These are phyloP conservation scores for Scedosporium boydii DNA, from an alignment of 2,329 filamentous ascomycete genomes.

Conservation along the genomic window DNA sequence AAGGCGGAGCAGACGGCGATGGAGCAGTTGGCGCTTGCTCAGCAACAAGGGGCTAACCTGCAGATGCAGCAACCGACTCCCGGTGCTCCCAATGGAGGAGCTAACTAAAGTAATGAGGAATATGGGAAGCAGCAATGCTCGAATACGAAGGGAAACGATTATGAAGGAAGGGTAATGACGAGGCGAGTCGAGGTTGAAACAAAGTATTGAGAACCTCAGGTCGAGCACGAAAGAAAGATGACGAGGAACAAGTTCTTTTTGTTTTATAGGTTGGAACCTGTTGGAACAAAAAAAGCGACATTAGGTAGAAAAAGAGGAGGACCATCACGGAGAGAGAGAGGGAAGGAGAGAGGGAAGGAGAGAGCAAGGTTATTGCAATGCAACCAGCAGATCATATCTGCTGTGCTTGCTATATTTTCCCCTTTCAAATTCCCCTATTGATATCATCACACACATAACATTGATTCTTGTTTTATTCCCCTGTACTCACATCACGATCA, in stretches of 20 bases:
- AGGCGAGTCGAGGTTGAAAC: neutral
- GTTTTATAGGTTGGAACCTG: neutral
- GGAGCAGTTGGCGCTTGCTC: conserved; percentile 18
- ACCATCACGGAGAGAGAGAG: neutral
- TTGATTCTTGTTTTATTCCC: neutral
- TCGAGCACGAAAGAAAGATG: neutral
- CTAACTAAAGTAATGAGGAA: neutral
- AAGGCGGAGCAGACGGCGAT: conserved; percentile 37
- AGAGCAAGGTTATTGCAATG: neutral
- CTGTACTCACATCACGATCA: neutral
- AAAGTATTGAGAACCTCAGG: neutral
- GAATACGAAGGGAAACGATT: neutral
- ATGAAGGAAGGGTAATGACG: neutral
- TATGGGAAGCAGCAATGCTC: neutral
- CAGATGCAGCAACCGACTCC: conserved; percentile 10
- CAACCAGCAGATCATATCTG: neutral
- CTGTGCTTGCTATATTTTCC: neutral
- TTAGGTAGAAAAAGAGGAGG: neutral
- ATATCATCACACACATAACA: neutral
- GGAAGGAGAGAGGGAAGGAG: neutral
- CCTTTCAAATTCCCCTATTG: neutral
- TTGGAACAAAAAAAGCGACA: neutral
- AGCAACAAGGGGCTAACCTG: conserved; percentile 11
- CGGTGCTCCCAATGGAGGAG: conserved; percentile 1
- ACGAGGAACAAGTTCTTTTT: neutral